A percentile compares a stretch with the other conserved stretches of the same genome.
Conservation (phyloP, 345 rosid genomes). For the Aethionema arabicum region DNA sequence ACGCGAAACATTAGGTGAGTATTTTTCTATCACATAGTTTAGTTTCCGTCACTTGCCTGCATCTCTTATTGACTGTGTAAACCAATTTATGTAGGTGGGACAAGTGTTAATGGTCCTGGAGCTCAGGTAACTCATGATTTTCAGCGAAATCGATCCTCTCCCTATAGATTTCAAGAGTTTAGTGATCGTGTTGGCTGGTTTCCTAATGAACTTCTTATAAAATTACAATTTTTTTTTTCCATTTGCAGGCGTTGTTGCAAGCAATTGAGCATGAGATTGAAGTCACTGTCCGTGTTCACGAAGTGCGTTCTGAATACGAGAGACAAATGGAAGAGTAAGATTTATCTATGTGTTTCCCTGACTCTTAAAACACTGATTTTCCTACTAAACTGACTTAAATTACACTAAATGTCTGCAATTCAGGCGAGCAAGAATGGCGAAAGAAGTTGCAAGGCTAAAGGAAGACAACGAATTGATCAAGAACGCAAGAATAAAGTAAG, state of each 20-base stretch:
- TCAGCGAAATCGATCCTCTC: constrained; percentile 22
- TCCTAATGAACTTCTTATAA: constrained; percentile 11
- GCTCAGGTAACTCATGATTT: constrained; percentile 60
- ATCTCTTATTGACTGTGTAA: constrained; percentile 18
- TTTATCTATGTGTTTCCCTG: constrained; percentile 10
- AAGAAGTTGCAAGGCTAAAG: constrained; percentile 76
- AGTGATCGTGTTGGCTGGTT: constrained; percentile 22
- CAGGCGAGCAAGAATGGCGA: constrained; percentile 93
- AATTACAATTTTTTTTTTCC: not conserved
- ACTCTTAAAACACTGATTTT: constrained; percentile 3
- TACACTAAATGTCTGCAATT: constrained; percentile 20
- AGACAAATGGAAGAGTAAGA: constrained; percentile 94
- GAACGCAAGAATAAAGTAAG: constrained; percentile 63
- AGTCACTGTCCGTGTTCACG: constrained; percentile 83
- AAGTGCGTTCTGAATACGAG: constrained; percentile 89
- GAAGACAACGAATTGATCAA: constrained; percentile 66
- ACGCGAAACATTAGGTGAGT: constrained; percentile 54
- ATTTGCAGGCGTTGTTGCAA: constrained; percentile 75
- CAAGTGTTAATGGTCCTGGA: constrained; percentile 68
- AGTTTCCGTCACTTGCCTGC: constrained; percentile 19
- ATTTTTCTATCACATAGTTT: constrained; percentile 20
- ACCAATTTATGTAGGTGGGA: constrained; percentile 44
- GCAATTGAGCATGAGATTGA: constrained; percentile 96
- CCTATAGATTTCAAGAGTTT: constrained; percentile 20
- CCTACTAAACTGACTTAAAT: constrained; percentile 19